Percentiles rank a stretch among this genome's conserved stretches.
Evolutionary conservation across 2,329 filamentous ascomycete genomes (phyloP).

Genomic region (Monilinia laxa): DNA sequence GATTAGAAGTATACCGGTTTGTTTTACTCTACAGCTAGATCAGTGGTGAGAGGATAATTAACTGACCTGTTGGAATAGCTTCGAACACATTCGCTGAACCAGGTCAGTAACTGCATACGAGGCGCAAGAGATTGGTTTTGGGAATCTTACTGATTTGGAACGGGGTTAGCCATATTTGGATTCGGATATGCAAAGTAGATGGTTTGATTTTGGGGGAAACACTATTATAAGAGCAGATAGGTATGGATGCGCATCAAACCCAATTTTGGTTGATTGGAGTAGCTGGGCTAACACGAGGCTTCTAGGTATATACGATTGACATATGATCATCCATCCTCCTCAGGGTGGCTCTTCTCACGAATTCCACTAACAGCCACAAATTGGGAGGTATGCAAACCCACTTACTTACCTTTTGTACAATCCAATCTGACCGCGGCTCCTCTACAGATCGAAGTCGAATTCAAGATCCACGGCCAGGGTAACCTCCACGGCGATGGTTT

Average conservation of each 20-base stretch:
- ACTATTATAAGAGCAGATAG: slow-evolving; percentile 75
- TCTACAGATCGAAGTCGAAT: slow-evolving; percentile 78
- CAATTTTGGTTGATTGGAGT: not conserved
- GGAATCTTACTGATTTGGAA: slow-evolving; percentile 25
- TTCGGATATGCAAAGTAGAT: slow-evolving; percentile 95
- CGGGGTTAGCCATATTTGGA: slow-evolving; percentile 82
- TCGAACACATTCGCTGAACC: slow-evolving; percentile 78
- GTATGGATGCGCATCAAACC: slow-evolving; percentile 47
- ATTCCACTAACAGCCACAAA: slow-evolving; percentile 96
- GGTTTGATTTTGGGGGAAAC: slow-evolving; percentile 98
- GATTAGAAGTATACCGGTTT: slow-evolving; percentile 64
- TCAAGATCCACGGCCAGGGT: slow-evolving; percentile 86
- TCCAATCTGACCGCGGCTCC: slow-evolving; percentile 13
- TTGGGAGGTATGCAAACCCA: slow-evolving; percentile 67
- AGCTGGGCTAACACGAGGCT: slow-evolving; percentile 33
- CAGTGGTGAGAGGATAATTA: not conserved
- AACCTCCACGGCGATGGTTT: slow-evolving; percentile 94
- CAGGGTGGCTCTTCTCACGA: slow-evolving; percentile 90
- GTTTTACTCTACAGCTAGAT: slow-evolving; percentile 35
- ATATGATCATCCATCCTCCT: slow-evolving; percentile 84
- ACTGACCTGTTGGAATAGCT: slow-evolving; percentile 53
- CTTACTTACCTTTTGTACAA: not conserved
- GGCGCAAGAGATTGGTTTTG: not conserved
- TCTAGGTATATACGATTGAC: slow-evolving; percentile 86
- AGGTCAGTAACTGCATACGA: slow-evolving; percentile 55